phyloP scores from a whole-genome alignment of 805 yeast species.

The Ogataea pignaliae region DNA sequence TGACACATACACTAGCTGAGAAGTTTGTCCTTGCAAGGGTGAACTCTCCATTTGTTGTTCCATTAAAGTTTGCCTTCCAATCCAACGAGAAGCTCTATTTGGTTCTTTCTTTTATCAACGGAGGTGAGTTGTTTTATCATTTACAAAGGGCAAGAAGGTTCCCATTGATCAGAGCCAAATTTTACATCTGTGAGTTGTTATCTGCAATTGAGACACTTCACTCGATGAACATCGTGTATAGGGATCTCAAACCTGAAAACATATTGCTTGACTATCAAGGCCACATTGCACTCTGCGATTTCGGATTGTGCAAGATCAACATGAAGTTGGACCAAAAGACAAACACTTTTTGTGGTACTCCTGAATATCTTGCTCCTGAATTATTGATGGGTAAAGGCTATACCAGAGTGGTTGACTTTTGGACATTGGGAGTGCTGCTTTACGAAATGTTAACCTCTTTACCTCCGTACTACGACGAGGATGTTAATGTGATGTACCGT shows the following conservation, averaged over 20 bases:
- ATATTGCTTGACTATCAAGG: constrained; percentile 93
- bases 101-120: constrained; percentile 89
- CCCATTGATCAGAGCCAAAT: constrained; percentile 82
- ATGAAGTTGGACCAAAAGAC: constrained; percentile 85
- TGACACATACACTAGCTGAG: constrained; percentile 93
- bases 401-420: constrained; percentile 95
- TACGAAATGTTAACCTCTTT: constrained; percentile 96
- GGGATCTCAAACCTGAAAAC: constrained; percentile 96
- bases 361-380: constrained; percentile 96
- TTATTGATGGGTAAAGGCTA: constrained; percentile 87
- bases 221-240: constrained; percentile 84
- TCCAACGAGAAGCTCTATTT: constrained; percentile 92
- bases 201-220: constrained; percentile 92
- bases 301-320: constrained; percentile 92
- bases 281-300: constrained; percentile 95
- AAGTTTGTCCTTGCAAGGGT: constrained; percentile 92
- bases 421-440: constrained; percentile 92
- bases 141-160: constrained; percentile 87
- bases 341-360: constrained; percentile 96
- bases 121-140: constrained; percentile 95
- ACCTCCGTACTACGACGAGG: constrained; percentile 97
- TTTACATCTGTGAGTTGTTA: constrained; percentile 89
- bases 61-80: constrained; percentile 93
- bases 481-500: constrained; percentile 87
- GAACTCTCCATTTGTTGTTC: constrained; percentile 93